These are phyloP conservation scores for Trichosporon ovoides DNA, from an alignment of 1,284 basidiomycete species.

Conservation along the genomic window DNA sequence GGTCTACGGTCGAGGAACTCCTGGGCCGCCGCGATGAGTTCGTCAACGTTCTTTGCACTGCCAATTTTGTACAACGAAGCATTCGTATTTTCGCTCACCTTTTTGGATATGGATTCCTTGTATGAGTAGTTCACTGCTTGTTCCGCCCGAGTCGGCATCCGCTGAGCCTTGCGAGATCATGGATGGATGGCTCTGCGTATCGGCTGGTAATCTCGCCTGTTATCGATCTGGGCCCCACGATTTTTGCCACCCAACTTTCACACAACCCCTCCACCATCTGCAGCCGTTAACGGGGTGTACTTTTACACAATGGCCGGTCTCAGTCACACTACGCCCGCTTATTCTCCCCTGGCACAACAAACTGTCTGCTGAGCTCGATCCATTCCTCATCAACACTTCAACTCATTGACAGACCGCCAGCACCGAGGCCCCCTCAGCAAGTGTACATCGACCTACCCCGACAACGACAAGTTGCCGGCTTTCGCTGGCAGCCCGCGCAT, in stretches of 20 bases:
- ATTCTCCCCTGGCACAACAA: background rate
- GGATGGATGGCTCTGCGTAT: too few relatives aligned
- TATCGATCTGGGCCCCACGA: too few relatives aligned
- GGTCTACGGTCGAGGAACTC: conserved; percentile 14
- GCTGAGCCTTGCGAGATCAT: too few relatives aligned
- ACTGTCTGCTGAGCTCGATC: background rate
- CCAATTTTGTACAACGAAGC: background rate
- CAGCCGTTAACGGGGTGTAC: background rate
- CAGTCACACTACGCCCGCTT: too few relatives aligned
- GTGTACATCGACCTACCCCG: background rate
- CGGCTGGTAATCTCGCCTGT: too few relatives aligned
- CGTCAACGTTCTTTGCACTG: background rate
- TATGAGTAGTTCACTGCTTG: background rate
- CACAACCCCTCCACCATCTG: background rate
- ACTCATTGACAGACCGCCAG: background rate
- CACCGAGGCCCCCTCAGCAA: too few relatives aligned
- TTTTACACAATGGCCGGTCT: background rate
- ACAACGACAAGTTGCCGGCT: background rate
- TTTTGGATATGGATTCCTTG: background rate
- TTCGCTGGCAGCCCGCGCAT: background rate
- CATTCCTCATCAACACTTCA: background rate
- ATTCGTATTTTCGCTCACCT: conserved; percentile 11
- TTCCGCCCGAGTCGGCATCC: too few relatives aligned
- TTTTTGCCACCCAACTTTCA: background rate
- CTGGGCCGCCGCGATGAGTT: background rate